Conservation (phyloP, 495 filamentous ascomycete genomes). For the Xylaria castorea region DNA sequence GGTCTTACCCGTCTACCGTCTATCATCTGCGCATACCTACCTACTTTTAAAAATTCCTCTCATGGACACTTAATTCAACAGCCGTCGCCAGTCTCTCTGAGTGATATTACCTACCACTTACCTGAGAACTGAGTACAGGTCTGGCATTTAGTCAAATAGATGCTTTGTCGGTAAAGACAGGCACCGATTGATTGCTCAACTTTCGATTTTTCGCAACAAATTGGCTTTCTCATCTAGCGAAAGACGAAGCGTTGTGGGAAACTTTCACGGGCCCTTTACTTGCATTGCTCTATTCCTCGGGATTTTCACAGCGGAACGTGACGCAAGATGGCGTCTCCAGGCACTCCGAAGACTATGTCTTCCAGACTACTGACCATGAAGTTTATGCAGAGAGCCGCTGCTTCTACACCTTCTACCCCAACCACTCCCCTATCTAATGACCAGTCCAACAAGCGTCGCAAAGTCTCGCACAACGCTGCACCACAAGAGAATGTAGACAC, state of each 20-base stretch:
- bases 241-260: not conserved
- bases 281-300: not conserved
- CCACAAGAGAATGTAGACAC: conserved; percentile 34
- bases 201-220: not conserved
- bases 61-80: not conserved
- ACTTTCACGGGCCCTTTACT: not conserved
- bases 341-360: conserved; percentile 76
- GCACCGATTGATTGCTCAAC: not conserved
- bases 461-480: conserved; percentile 39
- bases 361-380: conserved; percentile 94
- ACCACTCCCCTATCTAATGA: conserved; percentile 48
- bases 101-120: not conserved
- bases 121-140: not conserved
- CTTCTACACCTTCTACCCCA: conserved; percentile 54
- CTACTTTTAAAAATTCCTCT: not conserved
- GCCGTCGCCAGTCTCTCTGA: not conserved
- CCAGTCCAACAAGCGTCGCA: conserved; percentile 62
- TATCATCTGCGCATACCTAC: not conserved
- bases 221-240: not conserved
- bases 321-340: conserved; percentile 46
- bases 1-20: not conserved
- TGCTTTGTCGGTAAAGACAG: not conserved
- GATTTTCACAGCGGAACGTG: conserved; percentile 6
- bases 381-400: conserved; percentile 96
- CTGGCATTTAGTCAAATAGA: not conserved